Percentiles rank a stretch among this genome's conserved stretches.
phyloP scores from a whole-genome alignment of 768 basidiomycete genomes.

The Tricholoma matsutake region DNA sequence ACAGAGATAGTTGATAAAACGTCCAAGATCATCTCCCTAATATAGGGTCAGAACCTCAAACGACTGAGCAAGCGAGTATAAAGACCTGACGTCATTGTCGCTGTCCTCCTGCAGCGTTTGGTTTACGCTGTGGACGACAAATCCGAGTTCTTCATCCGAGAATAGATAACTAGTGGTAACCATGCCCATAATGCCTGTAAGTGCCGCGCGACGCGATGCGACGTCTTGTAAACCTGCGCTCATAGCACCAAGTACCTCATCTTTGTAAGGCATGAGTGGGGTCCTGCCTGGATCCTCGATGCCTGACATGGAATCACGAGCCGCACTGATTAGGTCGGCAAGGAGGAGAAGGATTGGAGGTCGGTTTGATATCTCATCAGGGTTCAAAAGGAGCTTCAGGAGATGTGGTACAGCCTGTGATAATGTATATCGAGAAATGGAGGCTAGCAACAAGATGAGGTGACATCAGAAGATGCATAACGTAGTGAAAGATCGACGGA shows the following conservation, averaged over 20 bases:
- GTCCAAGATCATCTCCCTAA: slow-evolving; percentile 53
- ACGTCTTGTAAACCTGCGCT: slow-evolving; percentile 53
- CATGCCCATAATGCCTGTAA: slow-evolving; percentile 64
- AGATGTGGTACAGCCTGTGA: slow-evolving; percentile 72
- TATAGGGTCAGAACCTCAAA: slow-evolving; percentile 1
- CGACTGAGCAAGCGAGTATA: slow-evolving; percentile 1
- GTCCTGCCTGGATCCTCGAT: slow-evolving; percentile 20
- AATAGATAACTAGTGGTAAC: slow-evolving; percentile 64
- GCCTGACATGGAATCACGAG: slow-evolving; percentile 37
- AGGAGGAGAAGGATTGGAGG: slow-evolving; percentile 65
- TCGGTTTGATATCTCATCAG: slow-evolving; percentile 65
- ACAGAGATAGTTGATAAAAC: slow-evolving; percentile 62
- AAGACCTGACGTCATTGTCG: slow-evolving; percentile 54
- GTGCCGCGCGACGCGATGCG: slow-evolving; percentile 52
- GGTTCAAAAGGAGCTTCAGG: slow-evolving; percentile 69
- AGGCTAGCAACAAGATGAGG: slow-evolving; percentile 40
- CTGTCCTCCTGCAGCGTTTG: slow-evolving; percentile 61
- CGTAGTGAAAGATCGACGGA: slow-evolving; percentile 37
- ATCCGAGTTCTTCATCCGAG: slow-evolving; percentile 70
- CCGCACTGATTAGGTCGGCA: slow-evolving; percentile 58
- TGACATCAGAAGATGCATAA: neutral
- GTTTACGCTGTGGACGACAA: slow-evolving; percentile 72
- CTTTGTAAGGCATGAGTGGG: slow-evolving; percentile 62
- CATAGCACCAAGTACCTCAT: slow-evolving; percentile 67
- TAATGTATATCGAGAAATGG: slow-evolving; percentile 64